Conservation (phyloP, 768 basidiomycete species). For the Mycena capillaripes region DNA sequence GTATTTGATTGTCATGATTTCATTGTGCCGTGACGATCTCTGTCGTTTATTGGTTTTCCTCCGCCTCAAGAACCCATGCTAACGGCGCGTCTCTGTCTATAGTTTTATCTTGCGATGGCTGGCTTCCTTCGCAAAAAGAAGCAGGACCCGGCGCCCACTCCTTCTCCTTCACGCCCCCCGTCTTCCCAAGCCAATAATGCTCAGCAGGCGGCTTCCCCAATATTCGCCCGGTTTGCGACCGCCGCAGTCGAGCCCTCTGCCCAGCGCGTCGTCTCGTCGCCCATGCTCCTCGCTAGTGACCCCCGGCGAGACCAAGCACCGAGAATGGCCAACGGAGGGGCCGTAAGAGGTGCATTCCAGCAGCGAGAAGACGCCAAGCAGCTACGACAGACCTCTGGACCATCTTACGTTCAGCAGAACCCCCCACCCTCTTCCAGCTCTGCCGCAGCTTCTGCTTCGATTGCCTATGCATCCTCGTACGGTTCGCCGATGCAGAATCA, state of each 20-base stretch:
- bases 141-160: constrained; percentile 18
- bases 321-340: constrained; percentile 22
- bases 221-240: constrained; percentile 36
- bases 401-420: constrained; percentile 31
- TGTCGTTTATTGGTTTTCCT: background rate
- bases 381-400: constrained; percentile 9
- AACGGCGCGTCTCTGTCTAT: constrained; percentile 5
- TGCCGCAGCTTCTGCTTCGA: constrained; percentile 30
- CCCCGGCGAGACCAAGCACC: constrained; percentile 25
- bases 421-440: background rate
- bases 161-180: background rate
- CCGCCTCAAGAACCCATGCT: constrained; percentile 9
- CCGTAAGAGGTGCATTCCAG: constrained; percentile 15
- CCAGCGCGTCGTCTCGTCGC: constrained; percentile 35
- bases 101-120: constrained; percentile 27
- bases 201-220: constrained; percentile 20
- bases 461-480: constrained; percentile 8
- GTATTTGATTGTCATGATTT: background rate
- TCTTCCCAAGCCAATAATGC: constrained; percentile 11
- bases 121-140: constrained; percentile 39
- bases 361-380: constrained; percentile 28
- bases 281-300: constrained; percentile 28
- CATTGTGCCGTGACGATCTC: background rate
- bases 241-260: background rate
- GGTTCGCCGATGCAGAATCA: constrained; percentile 19